Base-by-base conservation (phyloP, 2,329 filamentous ascomycete genomes). In the Neofusicoccum ribis region DNA sequence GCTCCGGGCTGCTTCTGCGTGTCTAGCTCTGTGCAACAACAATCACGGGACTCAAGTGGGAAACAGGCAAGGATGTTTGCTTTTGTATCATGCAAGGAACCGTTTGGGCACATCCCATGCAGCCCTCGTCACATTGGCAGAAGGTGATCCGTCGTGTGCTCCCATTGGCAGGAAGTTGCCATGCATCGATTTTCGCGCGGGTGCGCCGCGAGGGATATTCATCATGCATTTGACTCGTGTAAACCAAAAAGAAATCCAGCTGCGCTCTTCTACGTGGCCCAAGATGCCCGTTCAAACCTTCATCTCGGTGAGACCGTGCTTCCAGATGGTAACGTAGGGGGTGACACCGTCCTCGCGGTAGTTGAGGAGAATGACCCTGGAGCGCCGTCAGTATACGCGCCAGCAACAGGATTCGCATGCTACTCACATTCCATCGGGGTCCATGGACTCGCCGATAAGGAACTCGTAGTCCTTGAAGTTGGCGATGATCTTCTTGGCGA, bases 391-490 rank as follows among this genome's bases (percentile, higher is more conserved):
- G 31, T 31, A 12, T 20, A 3, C 15, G n/a, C 37, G 17, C 23
- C 51, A 15, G 6, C 14, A n/a, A 11, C 5, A 12, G 7, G 4
- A 31, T 66, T 8, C 27, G 58, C 3, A 56, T 5, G 12, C 17
- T 3, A 86, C 91, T 76, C 84, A 95, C 95, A 97, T 96, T 84
- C 90, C 93, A 76, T 97, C 91, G 73, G 91, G 89, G 82, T 96
- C 88, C 92, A 96, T 96, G 73, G 88, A 90, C 85, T 95, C 89
- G 83, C 94, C 93, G 73, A 91, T 92, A 82, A 91, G 91, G 82
- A 97, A 94, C 81, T 98, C 94, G 80, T 90, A 96, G 85, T 98
- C 92, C 85, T 96, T 93, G 86, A 97, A 97, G 84, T 92, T 94
- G 79, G 77, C 82, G 67, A 90, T 83, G 71, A 97, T 85, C 85